A percentile compares a stretch with the other conserved stretches of the same genome.
These are phyloP conservation scores for Stemphylium vesicarium DNA, from an alignment of 2,329 filamentous ascomycete genomes.

Conservation along the genomic window DNA sequence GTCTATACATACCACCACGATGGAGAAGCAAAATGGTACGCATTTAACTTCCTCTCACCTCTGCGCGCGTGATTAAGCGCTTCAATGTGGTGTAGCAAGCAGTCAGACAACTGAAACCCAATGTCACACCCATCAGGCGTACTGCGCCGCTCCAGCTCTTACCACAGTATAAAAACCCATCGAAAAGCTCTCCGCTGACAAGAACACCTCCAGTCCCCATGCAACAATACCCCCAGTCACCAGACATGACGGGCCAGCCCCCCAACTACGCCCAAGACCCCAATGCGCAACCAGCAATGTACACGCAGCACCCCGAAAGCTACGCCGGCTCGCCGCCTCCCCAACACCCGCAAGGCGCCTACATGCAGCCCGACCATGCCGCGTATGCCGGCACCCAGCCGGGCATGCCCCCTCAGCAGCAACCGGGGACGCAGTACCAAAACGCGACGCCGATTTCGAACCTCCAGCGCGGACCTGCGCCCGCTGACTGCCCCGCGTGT, in stretches of 20 bases:
- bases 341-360: slow-evolving; percentile 28
- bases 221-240: slow-evolving; percentile 46
- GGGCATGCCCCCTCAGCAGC: slow-evolving; percentile 45
- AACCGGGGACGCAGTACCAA: slow-evolving; percentile 43
- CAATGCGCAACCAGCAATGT: slow-evolving; percentile 27
- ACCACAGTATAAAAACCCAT: too few species aligned
- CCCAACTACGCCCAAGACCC: slow-evolving; percentile 45
- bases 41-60: neutral
- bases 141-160: too few species aligned
- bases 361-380: slow-evolving; percentile 20
- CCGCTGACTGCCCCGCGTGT: slow-evolving; percentile 58
- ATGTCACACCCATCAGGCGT: too few species aligned
- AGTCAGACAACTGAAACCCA: neutral
- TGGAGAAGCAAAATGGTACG: slow-evolving; percentile 48
- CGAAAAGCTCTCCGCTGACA: slow-evolving; percentile 18
- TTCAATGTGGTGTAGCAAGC: neutral
- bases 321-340: slow-evolving; percentile 30
- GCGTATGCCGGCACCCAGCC: slow-evolving; percentile 18
- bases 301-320: slow-evolving; percentile 24
- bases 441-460: slow-evolving; percentile 44
- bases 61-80: neutral
- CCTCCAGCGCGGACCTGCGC: slow-evolving; percentile 46
- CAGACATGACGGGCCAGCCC: slow-evolving; percentile 34
- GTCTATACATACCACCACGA: slow-evolving; percentile 16
- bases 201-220: slow-evolving; percentile 37